These are phyloP conservation scores for Phytophthora podocarpi DNA, from an alignment of 352 stramenopile genomes.

Conservation along the genomic window DNA sequence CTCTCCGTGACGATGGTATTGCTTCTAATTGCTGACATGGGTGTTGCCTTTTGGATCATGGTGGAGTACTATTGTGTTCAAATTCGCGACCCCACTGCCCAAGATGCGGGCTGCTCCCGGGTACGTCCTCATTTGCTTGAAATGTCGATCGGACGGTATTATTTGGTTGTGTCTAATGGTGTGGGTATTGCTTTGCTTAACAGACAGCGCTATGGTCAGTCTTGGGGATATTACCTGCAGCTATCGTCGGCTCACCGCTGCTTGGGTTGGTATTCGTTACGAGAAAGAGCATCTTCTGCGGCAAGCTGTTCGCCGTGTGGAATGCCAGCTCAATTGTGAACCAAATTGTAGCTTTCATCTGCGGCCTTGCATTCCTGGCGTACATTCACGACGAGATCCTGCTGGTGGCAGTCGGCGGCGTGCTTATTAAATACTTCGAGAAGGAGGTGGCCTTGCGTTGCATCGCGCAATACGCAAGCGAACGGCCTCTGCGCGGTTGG, in stretches of 20 bases:
- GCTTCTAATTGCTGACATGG: constrained; percentile 68
- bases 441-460: constrained; percentile 72
- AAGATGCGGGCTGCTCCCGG: constrained; percentile 77
- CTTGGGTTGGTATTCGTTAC: constrained; percentile 77
- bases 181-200: constrained; percentile 1
- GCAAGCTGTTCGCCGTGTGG: constrained; percentile 77
- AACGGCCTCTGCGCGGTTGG: constrained; percentile 74
- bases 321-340: constrained; percentile 76
- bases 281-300: constrained; percentile 76
- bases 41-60: constrained; percentile 73
- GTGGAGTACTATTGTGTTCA: constrained; percentile 90
- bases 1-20: constrained; percentile 60
- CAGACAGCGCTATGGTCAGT: constrained; percentile 70
- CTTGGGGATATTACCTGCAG: constrained; percentile 61
- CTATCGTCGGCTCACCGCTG: constrained; percentile 60
- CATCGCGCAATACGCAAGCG: constrained; percentile 77
- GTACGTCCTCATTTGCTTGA: constrained; percentile 39
- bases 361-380: constrained; percentile 56
- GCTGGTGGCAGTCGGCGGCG: constrained; percentile 47
- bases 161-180: constrained; percentile 5
- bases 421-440: constrained; percentile 74
- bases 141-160: neutral
- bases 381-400: constrained; percentile 82
- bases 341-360: constrained; percentile 63
- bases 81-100: constrained; percentile 74